A percentile compares a stretch with the other conserved stretches of the same genome.
These are phyloP conservation scores for Tephrocybe rancida DNA, from an alignment of 768 basidiomycete species.

Conservation along the genomic window DNA sequence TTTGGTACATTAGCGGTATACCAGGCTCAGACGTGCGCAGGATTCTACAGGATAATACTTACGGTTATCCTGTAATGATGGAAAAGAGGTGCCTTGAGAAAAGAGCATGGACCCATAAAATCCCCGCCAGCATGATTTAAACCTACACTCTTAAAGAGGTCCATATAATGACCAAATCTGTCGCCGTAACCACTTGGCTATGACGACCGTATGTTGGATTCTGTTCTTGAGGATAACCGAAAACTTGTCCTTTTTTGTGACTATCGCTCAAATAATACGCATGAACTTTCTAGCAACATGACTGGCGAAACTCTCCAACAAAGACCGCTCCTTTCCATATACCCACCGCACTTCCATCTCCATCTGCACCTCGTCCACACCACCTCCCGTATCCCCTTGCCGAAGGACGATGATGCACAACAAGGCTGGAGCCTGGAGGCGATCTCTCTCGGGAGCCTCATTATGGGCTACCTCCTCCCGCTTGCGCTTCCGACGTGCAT, in stretches of 20 bases:
- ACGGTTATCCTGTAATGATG: too few species aligned
- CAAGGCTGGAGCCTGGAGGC: slow-evolving; percentile 1
- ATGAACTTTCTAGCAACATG: slow-evolving; percentile 63
- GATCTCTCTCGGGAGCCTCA: not conserved
- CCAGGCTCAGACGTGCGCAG: too few species aligned
- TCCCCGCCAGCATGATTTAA: slow-evolving; percentile 15
- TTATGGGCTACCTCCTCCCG: slow-evolving; percentile 7
- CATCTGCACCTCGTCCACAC: not conserved
- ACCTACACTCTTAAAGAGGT: slow-evolving; percentile 52
- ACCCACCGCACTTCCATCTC: slow-evolving; percentile 62
- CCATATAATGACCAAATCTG: slow-evolving; percentile 54
- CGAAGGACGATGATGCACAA: slow-evolving; percentile 15
- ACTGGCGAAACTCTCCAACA: slow-evolving; percentile 71
- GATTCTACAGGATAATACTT: too few species aligned
- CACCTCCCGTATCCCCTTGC: not conserved
- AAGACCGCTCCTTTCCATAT: slow-evolving; percentile 51
- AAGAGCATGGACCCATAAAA: too few species aligned
- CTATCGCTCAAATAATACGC: too few species aligned
- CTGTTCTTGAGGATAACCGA: not conserved
- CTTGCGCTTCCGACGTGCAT: slow-evolving; percentile 54
- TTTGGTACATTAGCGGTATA: too few species aligned
- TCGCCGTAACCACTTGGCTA: slow-evolving; percentile 83
- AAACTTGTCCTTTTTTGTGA: too few species aligned
- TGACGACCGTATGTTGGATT: slow-evolving; percentile 16
- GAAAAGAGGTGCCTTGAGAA: too few species aligned